These are phyloP conservation scores for Phialocephala sp. DNA, from an alignment of 2,329 filamentous ascomycete species.

Conservation along the genomic window DNA sequence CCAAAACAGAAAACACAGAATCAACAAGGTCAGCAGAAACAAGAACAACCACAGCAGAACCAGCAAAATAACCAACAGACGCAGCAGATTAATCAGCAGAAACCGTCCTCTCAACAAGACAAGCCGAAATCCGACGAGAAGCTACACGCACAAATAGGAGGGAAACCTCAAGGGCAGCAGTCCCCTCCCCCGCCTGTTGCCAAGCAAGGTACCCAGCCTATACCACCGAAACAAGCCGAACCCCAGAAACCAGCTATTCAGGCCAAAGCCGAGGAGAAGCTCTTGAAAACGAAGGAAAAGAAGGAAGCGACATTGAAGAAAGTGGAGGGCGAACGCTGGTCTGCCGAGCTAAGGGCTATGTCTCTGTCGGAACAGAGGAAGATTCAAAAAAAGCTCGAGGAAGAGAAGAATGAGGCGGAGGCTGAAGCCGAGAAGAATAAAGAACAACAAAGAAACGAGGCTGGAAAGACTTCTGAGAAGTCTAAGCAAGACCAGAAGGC, in stretches of 20 bases:
- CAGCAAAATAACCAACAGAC: constrained; percentile 9
- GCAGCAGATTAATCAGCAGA: constrained; percentile 9
- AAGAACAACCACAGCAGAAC: not conserved
- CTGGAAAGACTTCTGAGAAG: not conserved
- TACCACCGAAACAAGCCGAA: constrained; percentile 16
- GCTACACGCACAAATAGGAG: not conserved
- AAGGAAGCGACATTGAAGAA: constrained; percentile 53
- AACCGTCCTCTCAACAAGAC: not conserved
- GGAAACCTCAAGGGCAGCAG: constrained; percentile 1
- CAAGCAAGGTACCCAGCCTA: constrained; percentile 1
- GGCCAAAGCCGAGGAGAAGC: constrained; percentile 5
- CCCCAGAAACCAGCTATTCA: constrained; percentile 6
- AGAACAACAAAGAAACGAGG: not conserved
- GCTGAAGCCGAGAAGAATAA: constrained; percentile 14
- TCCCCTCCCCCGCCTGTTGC: not conserved
- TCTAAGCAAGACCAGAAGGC: too few relatives aligned
- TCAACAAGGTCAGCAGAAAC: constrained; percentile 8
- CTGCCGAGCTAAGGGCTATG: constrained; percentile 20
- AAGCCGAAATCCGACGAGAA: constrained; percentile 12
- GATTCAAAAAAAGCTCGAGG: constrained; percentile 2
- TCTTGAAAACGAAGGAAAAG: constrained; percentile 29
- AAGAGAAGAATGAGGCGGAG: not conserved
- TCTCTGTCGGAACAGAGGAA: constrained; percentile 13
- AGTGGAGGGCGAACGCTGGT: constrained; percentile 32
- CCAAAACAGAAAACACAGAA: constrained; percentile 8